These are phyloP conservation scores for Claviceps sp. DNA, from an alignment of 2,329 filamentous ascomycete genomes.

Conservation along the genomic window DNA sequence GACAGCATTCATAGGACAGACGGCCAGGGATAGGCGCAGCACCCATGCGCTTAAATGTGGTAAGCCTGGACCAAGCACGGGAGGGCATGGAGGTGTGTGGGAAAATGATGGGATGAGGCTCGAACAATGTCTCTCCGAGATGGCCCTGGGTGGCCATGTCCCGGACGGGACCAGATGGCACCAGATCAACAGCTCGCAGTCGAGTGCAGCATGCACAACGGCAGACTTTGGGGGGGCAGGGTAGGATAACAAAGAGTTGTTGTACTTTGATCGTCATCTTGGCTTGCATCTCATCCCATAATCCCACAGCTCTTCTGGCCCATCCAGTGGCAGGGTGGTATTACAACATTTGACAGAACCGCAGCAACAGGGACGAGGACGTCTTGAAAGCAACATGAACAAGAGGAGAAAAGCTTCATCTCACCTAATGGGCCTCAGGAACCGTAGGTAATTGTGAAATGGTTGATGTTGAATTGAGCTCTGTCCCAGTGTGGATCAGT, in stretches of 20 bases:
- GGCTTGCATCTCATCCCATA: background rate
- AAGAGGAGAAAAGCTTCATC: background rate
- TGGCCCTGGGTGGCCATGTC: background rate
- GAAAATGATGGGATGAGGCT: background rate
- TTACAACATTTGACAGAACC: no score
- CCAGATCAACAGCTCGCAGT: background rate
- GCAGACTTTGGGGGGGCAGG: background rate
- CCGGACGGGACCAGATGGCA: background rate
- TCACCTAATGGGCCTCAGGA: background rate
- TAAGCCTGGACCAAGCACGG: background rate
- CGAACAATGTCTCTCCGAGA: background rate
- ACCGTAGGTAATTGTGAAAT: no score
- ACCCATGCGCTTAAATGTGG: conserved; percentile 1
- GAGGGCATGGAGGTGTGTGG: background rate
- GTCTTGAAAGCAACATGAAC: background rate
- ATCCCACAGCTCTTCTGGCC: background rate
- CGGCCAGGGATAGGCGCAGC: conserved; percentile 1
- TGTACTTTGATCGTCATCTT: background rate
- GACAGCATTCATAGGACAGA: background rate
- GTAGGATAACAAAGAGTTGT: background rate
- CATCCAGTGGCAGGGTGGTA: background rate
- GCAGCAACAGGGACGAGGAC: background rate
- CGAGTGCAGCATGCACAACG: conserved; percentile 2
- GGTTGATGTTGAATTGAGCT: background rate
- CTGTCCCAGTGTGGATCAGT: background rate